Base-by-base conservation (phyloP, 2,329 filamentous ascomycete species). In the Dendryphion nanum region DNA sequence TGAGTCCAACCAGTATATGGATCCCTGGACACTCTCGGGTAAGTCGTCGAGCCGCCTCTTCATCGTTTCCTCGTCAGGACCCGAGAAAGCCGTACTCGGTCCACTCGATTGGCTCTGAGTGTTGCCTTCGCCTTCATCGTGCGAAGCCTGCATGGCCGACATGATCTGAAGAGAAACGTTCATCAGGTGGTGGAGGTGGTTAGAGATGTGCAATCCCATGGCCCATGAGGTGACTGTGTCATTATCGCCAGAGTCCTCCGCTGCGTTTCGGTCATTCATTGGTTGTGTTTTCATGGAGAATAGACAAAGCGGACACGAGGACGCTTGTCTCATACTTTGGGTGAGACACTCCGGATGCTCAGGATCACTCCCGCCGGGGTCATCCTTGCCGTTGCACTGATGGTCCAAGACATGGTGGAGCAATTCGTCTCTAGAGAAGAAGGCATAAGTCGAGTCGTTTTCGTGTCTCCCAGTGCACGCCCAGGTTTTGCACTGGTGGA, bases 301-400 rank as follows among this genome's bases (percentile, higher is more conserved):
- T 8, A 26, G 23, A 26, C 23, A 26, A 8, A 26, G 23, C 8
- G 23, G 23, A 26, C 23, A 26, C 8, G 23, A 26, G 8, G 23
- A 8, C 8, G 8, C 23, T 26, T 8, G n/a, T n/a, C n/a, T n/a
- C n/a, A n/a, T n/a, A n/a, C n/a, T n/a, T n/a, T n/a, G n/a, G n/a
- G n/a, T n/a, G n/a, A n/a, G n/a, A n/a, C n/a, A n/a, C n/a, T n/a
- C n/a, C n/a, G n/a, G n/a, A n/a, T 30, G 21, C 20, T 2, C 24
- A 35, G 40, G 20, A 47, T 41, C 18, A 45, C 38, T 26, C 51
- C 49, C 12, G 51, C 42, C 3, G 48, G n/a, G n/a, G n/a, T n/a
- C n/a, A n/a, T n/a, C n/a, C n/a, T n/a, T n/a, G n/a, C n/a, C n/a
- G n/a, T n/a, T n/a, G n/a, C n/a, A n/a, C n/a, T n/a, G n/a, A n/a